phyloP scores from a whole-genome alignment of 179 eudicot species.

The Gypsophila paniculata region DNA sequence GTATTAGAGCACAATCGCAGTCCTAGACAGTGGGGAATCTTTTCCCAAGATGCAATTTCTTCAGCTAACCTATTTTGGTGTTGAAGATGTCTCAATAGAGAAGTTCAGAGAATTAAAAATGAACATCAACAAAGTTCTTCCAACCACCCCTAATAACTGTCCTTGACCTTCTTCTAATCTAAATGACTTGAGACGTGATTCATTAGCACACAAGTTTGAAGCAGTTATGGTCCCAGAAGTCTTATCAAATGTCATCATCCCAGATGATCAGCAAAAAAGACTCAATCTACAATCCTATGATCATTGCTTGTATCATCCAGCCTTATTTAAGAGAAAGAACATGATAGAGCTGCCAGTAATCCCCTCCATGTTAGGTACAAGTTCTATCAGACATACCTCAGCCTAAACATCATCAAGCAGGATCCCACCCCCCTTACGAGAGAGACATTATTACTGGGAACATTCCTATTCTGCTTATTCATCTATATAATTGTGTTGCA shows the following conservation, averaged over 20 bases:
- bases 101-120: not conserved
- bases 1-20: too few species aligned
- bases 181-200: not conserved
- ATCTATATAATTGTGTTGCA: not conserved
- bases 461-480: not conserved
- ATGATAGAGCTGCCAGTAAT: not conserved
- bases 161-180: not conserved
- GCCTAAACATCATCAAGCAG: not conserved
- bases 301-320: not conserved
- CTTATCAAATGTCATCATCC: not conserved
- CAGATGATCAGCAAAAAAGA: not conserved
- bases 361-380: not conserved
- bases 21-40: not conserved
- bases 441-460: not conserved
- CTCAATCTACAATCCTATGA: not conserved
- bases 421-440: not conserved
- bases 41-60: not conserved
- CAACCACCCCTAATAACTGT: not conserved
- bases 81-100: not conserved
- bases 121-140: not conserved
- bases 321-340: not conserved
- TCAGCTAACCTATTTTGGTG: not conserved
- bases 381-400: not conserved
- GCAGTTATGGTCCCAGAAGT: not conserved
- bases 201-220: not conserved